Evolutionary conservation across 768 basidiomycete genomes (phyloP).

Genomic region (Crepidotus variabilis): DNA sequence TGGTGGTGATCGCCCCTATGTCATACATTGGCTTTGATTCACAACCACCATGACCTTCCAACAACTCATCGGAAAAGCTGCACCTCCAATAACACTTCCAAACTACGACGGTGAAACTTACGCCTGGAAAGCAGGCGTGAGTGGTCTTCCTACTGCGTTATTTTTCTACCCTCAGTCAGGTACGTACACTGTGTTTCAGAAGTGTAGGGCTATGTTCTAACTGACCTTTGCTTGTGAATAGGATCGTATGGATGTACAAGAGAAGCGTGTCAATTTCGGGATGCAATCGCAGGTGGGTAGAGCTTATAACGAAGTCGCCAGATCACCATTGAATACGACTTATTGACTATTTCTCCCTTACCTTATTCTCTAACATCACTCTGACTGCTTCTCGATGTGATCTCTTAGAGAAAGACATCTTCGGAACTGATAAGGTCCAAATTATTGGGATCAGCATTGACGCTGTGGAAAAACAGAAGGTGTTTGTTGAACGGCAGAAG

Average conservation of each 20-base stretch:
- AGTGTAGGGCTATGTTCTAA: background rate
- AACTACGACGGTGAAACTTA: conserved; percentile 61
- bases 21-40: background rate
- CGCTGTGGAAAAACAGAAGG: conserved; percentile 66
- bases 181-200: conserved; percentile 21
- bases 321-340: too few relatives aligned
- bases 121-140: conserved; percentile 55
- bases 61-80: conserved; percentile 50
- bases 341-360: too few relatives aligned
- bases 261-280: conserved; percentile 80
- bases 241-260: conserved; percentile 78
- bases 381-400: background rate
- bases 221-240: conserved; percentile 14
- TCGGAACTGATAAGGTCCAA: conserved; percentile 57
- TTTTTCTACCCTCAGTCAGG: conserved; percentile 81
- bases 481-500: conserved; percentile 68
- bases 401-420: conserved; percentile 54
- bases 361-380: background rate
- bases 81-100: conserved; percentile 62
- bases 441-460: conserved; percentile 77
- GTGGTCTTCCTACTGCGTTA: conserved; percentile 58
- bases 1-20: background rate
- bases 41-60: background rate
- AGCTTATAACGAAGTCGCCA: background rate
- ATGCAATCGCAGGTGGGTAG: conserved; percentile 59